Percentiles rank a stretch among this genome's conserved stretches.
These are phyloP conservation scores for Leccinum subrobustum DNA, from an alignment of 1,284 basidiomycete genomes.

Conservation along the genomic window DNA sequence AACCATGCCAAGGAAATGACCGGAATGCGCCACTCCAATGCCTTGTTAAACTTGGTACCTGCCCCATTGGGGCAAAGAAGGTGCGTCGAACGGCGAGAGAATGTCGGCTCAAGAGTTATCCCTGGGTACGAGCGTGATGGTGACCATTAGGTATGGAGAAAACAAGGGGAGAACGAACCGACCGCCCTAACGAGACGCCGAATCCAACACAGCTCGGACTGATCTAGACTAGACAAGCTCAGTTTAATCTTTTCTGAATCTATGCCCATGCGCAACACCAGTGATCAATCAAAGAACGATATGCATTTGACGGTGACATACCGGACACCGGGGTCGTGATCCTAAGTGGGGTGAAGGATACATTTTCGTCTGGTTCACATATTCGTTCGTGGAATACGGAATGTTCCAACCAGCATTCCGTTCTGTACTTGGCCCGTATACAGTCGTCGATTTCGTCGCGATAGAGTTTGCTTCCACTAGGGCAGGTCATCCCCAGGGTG, in stretches of 20 bases:
- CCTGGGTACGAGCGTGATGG: constrained; percentile 37
- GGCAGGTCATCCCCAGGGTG: neutral
- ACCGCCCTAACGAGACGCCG: constrained; percentile 62
- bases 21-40: constrained; percentile 65
- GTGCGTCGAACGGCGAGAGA: constrained; percentile 65
- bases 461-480: constrained; percentile 63
- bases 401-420: constrained; percentile 81
- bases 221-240: constrained; percentile 70
- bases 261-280: constrained; percentile 19
- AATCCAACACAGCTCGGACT: constrained; percentile 59
- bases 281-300: constrained; percentile 4
- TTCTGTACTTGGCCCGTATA: constrained; percentile 58
- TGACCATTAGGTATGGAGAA: constrained; percentile 1
- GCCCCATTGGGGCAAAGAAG: constrained; percentile 66
- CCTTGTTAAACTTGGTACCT: constrained; percentile 71
- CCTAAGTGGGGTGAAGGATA: constrained; percentile 59
- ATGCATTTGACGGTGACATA: constrained; percentile 26
- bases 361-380: constrained; percentile 56
- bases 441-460: constrained; percentile 46
- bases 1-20: constrained; percentile 65
- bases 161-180: constrained; percentile 39
- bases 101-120: constrained; percentile 51
- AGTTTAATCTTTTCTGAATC: constrained; percentile 53
- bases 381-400: constrained; percentile 69
- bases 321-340: constrained; percentile 53